Evolutionary conservation across 2,329 filamentous ascomycete genomes (phyloP).

Genomic region (Colletotrichum sp.): DNA sequence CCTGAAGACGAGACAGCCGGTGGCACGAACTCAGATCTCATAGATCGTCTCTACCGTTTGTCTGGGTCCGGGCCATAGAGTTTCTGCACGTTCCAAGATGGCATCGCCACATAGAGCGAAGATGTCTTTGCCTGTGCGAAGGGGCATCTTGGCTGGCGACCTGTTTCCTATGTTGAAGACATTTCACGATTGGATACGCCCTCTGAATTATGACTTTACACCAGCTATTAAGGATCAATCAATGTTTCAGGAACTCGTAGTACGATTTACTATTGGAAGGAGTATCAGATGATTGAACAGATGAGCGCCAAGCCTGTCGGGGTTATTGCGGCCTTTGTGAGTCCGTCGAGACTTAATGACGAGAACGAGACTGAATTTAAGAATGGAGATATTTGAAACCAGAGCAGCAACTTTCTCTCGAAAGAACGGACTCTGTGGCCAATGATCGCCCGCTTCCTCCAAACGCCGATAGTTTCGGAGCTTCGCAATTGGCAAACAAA

Average conservation of each 20-base stretch:
- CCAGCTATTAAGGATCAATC: not conserved
- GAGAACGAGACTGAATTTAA: not conserved
- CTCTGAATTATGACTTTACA: not conserved
- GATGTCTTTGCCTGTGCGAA: not conserved
- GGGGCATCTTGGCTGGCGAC: not conserved
- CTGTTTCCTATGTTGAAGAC: not conserved
- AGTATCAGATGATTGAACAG: not conserved
- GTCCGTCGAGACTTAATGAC: not conserved
- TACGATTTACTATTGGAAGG: not conserved
- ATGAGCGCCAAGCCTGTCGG: not conserved
- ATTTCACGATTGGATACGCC: not conserved
- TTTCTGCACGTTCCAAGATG: not conserved
- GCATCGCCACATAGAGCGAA: not conserved
- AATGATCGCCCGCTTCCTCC: not conserved
- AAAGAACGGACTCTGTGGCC: not conserved
- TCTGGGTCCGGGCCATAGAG: not conserved
- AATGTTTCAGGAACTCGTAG: not conserved
- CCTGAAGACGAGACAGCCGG: not conserved
- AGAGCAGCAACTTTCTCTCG: not conserved
- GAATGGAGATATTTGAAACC: not conserved
- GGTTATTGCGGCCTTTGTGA: not conserved
- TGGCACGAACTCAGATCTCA: not conserved
- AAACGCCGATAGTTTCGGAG: conserved; percentile 2
- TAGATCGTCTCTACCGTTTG: not conserved
- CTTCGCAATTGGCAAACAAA: not conserved